Evolutionary conservation across 176 grass and related monocot genomes (phyloP).

Genomic region (Oryza punctata): DNA sequence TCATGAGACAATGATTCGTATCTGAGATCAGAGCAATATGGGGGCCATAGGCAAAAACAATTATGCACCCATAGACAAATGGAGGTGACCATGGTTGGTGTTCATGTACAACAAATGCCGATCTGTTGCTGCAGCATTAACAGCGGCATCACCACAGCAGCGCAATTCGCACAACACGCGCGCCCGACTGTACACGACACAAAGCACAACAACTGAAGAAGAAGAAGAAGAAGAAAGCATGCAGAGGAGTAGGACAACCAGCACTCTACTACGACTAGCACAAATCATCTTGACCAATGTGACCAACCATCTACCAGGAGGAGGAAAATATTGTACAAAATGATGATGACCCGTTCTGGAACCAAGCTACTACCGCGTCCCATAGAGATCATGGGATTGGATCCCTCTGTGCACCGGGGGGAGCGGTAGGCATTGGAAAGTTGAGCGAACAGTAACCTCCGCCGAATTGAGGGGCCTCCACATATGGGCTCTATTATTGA

Average conservation of each 20-base stretch:
- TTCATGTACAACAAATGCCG: constrained; percentile 47
- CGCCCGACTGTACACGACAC: constrained; percentile 35
- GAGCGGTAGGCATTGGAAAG: constrained; percentile 89
- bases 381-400: constrained; percentile 26
- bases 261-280: constrained; percentile 29
- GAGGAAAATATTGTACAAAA: constrained; percentile 47
- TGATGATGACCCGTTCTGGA: constrained; percentile 22
- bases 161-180: background rate
- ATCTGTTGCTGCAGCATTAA: constrained; percentile 1
- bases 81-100: background rate
- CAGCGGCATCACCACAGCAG: background rate
- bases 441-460: constrained; percentile 38
- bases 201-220: constrained; percentile 9
- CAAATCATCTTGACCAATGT: constrained; percentile 26
- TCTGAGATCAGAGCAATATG: background rate
- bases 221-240: background rate
- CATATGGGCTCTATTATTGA: constrained; percentile 75
- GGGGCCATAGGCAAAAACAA: constrained; percentile 48
- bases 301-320: constrained; percentile 32
- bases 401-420: constrained; percentile 80
- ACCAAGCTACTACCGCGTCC: background rate
- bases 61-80: constrained; percentile 43
- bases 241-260: background rate
- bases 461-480: constrained; percentile 76
- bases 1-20: background rate